These are phyloP conservation scores for Corylus americana DNA, from an alignment of 306 rosid species.

Conservation along the genomic window DNA sequence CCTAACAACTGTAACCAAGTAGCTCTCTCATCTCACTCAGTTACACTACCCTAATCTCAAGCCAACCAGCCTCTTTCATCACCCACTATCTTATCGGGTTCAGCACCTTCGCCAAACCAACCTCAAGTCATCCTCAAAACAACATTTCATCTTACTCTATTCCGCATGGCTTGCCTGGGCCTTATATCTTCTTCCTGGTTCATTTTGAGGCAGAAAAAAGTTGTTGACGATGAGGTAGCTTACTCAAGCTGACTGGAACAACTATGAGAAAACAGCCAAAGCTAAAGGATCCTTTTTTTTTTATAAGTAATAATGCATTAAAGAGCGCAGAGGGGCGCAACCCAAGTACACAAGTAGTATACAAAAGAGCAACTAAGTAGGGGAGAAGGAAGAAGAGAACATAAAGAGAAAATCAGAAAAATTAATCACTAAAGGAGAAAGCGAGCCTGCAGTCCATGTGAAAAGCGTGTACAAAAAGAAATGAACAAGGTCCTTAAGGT, in stretches of 20 bases:
- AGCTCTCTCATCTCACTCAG: neutral
- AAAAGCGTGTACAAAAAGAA: no score
- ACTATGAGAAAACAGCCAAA: neutral
- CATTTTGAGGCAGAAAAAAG: neutral
- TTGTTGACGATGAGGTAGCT: neutral
- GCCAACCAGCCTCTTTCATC: neutral
- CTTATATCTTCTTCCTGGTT: neutral
- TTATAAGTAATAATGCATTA: no score
- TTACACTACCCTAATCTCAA: neutral
- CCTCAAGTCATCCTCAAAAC: neutral
- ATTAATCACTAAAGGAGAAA: no score
- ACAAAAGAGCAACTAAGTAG: no score
- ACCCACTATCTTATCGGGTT: neutral
- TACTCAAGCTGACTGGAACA: conserved; percentile 1
- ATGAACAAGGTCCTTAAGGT: no score
- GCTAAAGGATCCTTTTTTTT: neutral
- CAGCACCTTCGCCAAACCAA: neutral
- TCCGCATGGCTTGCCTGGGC: neutral
- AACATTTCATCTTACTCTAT: neutral
- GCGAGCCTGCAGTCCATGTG: no score
- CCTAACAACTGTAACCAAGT: neutral
- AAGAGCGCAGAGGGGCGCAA: no score
- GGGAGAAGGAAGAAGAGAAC: no score
- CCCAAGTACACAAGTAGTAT: no score
- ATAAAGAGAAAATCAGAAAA: no score